Evolutionary conservation across 2,329 filamentous ascomycete species (phyloP), one percentile per base, ranked within the genome.

Genomic region (Calonectria leucothoes): DNA sequence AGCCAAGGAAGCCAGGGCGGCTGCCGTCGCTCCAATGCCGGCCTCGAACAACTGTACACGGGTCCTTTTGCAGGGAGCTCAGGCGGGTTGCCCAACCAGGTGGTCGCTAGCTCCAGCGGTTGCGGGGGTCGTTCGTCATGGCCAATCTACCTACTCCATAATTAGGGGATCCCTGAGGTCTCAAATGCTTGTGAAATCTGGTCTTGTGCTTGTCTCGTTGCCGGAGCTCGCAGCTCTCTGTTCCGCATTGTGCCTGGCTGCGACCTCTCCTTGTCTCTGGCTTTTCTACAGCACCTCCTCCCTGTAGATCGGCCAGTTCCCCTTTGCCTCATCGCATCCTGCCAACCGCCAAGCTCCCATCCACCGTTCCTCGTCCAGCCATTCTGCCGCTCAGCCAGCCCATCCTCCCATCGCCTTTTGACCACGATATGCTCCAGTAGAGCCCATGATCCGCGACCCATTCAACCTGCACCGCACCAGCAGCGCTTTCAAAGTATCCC

Each of bases 401-500:
- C 33, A 29, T 55, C 25, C 42, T 37, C 20, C 20, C n/a, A 20
- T 14, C 52, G 52, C 20, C 39, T 51, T 17, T 17, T 15, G 37
- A 64, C 72, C 67, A 61, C 77, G 81, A 79, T 70, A 83, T 84
- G 81, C 79, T 75, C 74, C 75, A 73, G 75, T 75, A 79, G 76
- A 75, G 73, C 75, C 76, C 80, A 86, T 85, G 83, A 85, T 86
- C 78, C 84, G 84, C 78, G 86, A 88, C 76, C 86, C 87, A 37
- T 88, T 88, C 83, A 83, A 85, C 76, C 81, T 86, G 75, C 83
- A 85, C 76, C 81, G 81, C 73, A 78, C 49, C 72, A 84, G 82
- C 75, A 87, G 86, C 78, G 86, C 88, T 77, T 86, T 91, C 75
- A 87, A 86, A 82, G 83, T 84, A 31, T 87, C 88, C 66, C 87